Conservation (phyloP, 352 stramenopile genomes). For the Phytophthora pisi region DNA sequence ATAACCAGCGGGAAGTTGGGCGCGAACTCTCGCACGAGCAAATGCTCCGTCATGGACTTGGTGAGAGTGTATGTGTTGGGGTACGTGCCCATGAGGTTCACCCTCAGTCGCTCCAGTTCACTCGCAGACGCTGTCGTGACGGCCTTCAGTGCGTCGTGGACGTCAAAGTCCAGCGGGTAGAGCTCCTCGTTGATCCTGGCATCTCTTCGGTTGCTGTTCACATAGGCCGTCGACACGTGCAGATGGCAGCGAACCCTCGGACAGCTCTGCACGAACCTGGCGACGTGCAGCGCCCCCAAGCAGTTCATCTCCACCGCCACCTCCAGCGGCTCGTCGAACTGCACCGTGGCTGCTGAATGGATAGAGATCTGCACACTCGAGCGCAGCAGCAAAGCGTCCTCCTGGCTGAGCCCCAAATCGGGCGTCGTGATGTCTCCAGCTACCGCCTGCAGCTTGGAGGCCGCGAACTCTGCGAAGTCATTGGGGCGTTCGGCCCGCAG, state of each 20-base stretch:
- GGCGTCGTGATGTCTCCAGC: conserved; percentile 75
- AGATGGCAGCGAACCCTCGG: conserved; percentile 61
- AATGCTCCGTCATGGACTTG: conserved; percentile 88
- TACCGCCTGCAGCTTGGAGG: conserved; percentile 64
- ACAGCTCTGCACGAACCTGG: conserved; percentile 69
- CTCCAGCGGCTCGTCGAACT: conserved; percentile 89
- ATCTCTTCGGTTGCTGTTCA: conserved; percentile 83
- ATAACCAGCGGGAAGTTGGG: conserved; percentile 65
- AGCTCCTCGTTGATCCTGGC: conserved; percentile 65
- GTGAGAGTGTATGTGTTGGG: conserved; percentile 91
- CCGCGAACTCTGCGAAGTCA: conserved; percentile 59
- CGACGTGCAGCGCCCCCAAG: conserved; percentile 64
- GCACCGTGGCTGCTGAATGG: conserved; percentile 86
- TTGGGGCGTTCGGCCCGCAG: conserved; percentile 52
- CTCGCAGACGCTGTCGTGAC: conserved; percentile 56
- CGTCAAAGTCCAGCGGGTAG: conserved; percentile 88
- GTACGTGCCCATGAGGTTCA: conserved; percentile 88
- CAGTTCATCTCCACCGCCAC: conserved; percentile 89
- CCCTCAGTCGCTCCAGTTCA: conserved; percentile 66
- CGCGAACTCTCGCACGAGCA: conserved; percentile 57
- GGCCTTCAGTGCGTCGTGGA: conserved; percentile 62
- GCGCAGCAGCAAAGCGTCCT: conserved; percentile 53
- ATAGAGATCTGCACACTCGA: conserved; percentile 69
- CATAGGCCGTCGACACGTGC: conserved; percentile 86
- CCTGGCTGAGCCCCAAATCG: conserved; percentile 53